Evolutionary conservation across 306 rosid genomes (phyloP), one percentile per base, ranked within the genome.

Genomic region (Inga laurina): DNA sequence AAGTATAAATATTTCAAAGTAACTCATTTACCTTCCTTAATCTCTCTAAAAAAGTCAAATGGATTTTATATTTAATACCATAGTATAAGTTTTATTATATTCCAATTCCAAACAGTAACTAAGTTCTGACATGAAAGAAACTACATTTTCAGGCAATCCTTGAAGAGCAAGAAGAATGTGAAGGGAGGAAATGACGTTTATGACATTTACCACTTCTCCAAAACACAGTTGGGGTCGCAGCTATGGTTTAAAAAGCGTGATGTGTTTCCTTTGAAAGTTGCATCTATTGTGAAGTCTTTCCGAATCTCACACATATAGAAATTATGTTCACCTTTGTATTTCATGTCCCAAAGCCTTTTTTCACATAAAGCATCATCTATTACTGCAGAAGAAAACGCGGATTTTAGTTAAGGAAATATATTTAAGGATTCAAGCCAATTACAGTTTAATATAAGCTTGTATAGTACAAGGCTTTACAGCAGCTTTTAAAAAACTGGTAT

Each of bases 281-380:
- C 99, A 84, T 93, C 99, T 54, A 95, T 95, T 57, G 97, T 93
- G 87, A 95, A 93, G 88, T 95, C 94, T 84, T 93, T 95, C 69
- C 98, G 89, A 86, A 93, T 84, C 90, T 95, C 99, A 82, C 99
- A 92, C 98, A 93, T 93, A 83, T 92, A 95, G 84, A 95, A 93
- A 84, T 95, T 93, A 21, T 91, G 87, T 82, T 86, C 93, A 27
- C 88, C 94, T 70, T 65, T 88, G 88, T 89, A 79, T 90, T 95
- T 95, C 99, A 93, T 93, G 82, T 92, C 94, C 98, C 99, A 93
- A 49, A 95, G 97, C 90, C 98, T 88, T 86, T 89, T 59, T 84
- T 91, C 97, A 61, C 99, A 93, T 82, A 81, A 71, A 76, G 97
- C 96, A 81, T 95, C 98, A 82, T 91, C 91, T 67, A 95, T 95